phyloP scores from a whole-genome alignment of 2,329 filamentous ascomycete genomes.

The Aspergillus arachidicola region DNA sequence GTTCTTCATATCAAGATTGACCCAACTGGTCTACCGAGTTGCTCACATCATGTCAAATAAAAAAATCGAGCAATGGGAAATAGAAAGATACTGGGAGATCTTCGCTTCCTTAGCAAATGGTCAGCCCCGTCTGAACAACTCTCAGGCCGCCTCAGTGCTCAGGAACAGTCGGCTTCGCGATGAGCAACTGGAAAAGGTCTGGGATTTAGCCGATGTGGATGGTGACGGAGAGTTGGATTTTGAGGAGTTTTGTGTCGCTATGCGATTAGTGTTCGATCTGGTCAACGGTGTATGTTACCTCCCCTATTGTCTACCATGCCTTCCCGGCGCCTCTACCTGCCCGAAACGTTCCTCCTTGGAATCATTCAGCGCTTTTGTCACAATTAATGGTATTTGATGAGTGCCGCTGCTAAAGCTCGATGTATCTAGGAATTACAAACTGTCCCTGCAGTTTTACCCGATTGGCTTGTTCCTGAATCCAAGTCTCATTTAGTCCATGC shows the following conservation, averaged over 20 bases:
- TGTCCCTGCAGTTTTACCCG: conserved; percentile 81
- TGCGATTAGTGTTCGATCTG: conserved; percentile 96
- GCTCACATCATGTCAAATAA: conserved; percentile 40
- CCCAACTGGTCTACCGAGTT: conserved; percentile 7
- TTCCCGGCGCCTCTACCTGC: conserved; percentile 2
- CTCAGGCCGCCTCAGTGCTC: conserved; percentile 70
- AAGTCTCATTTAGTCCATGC: conserved; percentile 90
- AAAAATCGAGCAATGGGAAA: conserved; percentile 71
- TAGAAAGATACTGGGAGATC: conserved; percentile 80
- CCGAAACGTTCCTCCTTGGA: not conserved
- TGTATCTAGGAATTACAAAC: conserved; percentile 75
- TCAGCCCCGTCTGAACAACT: conserved; percentile 66
- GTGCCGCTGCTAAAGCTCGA: not conserved
- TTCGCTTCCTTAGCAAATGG: conserved; percentile 69
- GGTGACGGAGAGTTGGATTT: conserved; percentile 97
- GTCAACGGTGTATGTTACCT: conserved; percentile 77
- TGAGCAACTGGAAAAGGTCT: conserved; percentile 91
- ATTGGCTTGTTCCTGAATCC: conserved; percentile 96
- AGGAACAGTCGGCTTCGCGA: conserved; percentile 73
- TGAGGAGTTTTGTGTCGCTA: conserved; percentile 98
- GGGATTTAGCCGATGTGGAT: conserved; percentile 97
- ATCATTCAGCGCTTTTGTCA: not conserved
- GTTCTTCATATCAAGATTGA: conserved; percentile 8
- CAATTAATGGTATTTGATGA: not conserved
- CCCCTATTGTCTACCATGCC: conserved; percentile 3